Evolutionary conservation across 129 eudicot species (phyloP).

Genomic region (Gnaphalium uliginosum): DNA sequence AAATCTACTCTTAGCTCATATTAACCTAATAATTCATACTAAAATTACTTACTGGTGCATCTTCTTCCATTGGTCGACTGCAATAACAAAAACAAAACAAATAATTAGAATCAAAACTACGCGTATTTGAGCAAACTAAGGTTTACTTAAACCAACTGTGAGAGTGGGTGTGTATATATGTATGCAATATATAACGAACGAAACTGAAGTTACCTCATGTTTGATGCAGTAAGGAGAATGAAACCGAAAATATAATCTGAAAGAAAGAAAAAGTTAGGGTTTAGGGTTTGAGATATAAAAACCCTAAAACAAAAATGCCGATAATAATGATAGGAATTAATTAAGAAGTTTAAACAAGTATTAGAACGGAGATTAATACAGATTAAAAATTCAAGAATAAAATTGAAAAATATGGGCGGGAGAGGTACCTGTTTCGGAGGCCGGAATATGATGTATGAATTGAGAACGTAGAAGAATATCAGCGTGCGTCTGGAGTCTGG

Average conservation of each 20-base stretch:
- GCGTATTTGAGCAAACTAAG: background rate
- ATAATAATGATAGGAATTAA: background rate
- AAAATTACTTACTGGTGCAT: slow-evolving; percentile 67
- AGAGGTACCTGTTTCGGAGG: too few species aligned
- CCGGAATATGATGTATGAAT: too few species aligned
- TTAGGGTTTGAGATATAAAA: slow-evolving; percentile 12
- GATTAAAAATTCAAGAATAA: background rate
- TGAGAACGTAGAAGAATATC: too few species aligned
- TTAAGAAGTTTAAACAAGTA: background rate
- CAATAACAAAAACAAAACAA: slow-evolving; percentile 11
- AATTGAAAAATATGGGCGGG: too few species aligned
- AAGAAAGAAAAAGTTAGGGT: slow-evolving; percentile 31
- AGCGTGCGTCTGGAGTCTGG: too few species aligned
- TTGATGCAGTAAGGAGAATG: background rate
- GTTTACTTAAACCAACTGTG: slow-evolving; percentile 21
- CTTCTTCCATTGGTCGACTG: slow-evolving; percentile 96
- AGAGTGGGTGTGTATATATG: background rate
- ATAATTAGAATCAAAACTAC: background rate
- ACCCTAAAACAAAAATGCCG: slow-evolving; percentile 12
- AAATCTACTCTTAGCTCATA: background rate
- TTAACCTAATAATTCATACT: slow-evolving; percentile 8
- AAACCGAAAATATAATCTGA: slow-evolving; percentile 16
- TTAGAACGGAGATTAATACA: background rate
- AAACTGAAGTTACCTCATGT: slow-evolving; percentile 26
- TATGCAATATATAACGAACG: background rate